Evolutionary conservation across 306 rosid genomes (phyloP), one percentile per base, ranked within the genome.

Genomic region (Carpinus viminea): DNA sequence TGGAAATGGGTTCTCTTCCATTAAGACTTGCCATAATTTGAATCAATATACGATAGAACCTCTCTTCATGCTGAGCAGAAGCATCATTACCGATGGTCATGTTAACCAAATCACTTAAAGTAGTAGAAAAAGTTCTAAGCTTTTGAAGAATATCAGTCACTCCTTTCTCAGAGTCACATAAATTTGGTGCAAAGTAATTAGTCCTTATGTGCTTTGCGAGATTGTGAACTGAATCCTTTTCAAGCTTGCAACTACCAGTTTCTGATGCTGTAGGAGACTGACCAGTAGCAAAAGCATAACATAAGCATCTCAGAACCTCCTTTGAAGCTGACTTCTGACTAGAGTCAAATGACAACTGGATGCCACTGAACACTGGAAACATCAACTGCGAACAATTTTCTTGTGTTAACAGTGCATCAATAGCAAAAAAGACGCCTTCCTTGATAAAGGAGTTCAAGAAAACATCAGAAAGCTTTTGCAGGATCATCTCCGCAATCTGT

Each of bases 351-450:
- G 89, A 65, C 70, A 89, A 57, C 78, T 83, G 88, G 77, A 76
- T 72, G 79, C 87, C 88, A 78, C 85, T 81, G 80, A 81, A 83
- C 34, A 79, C 89, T 1, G 97, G 92, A 86, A 87, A 88, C 74
- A 81, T 81, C 82, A 85, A 81, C 77, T 82, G 89, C 8, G 91
- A 79, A 74, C 88, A 93, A 72, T 84, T 87, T 75, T 90, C 99
- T 3, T 94, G 90, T 26, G 83, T 74, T 81, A 87, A 84, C 59
- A 96, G 86, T 36, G 96, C 91, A 78, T 91, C 90, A 45, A 96
- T 89, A 51, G 98, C 96, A 83, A 93, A 93, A 86, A 86, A 88
- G 76, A 93, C 94, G 75, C 99, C 99, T 85, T 96, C 99, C 85
- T 96, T 96, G 26, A 96, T 76, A 79, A 96, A 96, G 50, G 93